Percentiles rank a stretch among this genome's conserved stretches.
Evolutionary conservation across 495 filamentous ascomycete species (phyloP).

Genomic region (Margaritispora aquatica): DNA sequence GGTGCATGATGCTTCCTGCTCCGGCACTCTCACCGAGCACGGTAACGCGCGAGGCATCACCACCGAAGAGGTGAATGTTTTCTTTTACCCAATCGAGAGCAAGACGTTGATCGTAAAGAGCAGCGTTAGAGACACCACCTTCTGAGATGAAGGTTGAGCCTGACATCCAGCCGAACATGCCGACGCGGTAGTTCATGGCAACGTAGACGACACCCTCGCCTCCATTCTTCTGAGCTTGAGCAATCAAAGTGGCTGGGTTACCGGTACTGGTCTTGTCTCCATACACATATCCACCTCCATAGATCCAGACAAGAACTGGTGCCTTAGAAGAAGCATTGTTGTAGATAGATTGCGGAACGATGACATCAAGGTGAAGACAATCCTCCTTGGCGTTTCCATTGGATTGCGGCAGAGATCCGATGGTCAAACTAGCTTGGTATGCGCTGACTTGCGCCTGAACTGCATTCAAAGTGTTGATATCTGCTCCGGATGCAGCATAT

Average conservation of each 20-base stretch:
- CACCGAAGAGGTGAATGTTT: constrained; percentile 63
- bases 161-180: constrained; percentile 19
- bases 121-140: constrained; percentile 52
- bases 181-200: constrained; percentile 52
- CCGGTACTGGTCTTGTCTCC: constrained; percentile 41
- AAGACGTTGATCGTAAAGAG: constrained; percentile 59
- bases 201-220: constrained; percentile 53
- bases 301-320: constrained; percentile 46
- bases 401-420: constrained; percentile 23
- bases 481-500: constrained; percentile 24
- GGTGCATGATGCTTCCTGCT: constrained; percentile 59
- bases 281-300: constrained; percentile 50
- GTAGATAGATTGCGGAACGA: constrained; percentile 38
- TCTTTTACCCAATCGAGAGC: constrained; percentile 67
- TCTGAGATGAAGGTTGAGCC: constrained; percentile 43
- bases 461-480: constrained; percentile 1
- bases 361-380: constrained; percentile 50
- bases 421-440: constrained; percentile 21
- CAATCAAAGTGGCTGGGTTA: constrained; percentile 31
- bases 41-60: constrained; percentile 59
- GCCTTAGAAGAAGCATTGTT: constrained; percentile 32
- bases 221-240: constrained; percentile 30
- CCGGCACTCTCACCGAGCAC: constrained; percentile 68
- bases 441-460: background rate
- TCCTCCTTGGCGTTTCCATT: constrained; percentile 49